These are phyloP conservation scores for Talaromyces stipitatus DNA, from an alignment of 495 filamentous ascomycete genomes.

Conservation along the genomic window DNA sequence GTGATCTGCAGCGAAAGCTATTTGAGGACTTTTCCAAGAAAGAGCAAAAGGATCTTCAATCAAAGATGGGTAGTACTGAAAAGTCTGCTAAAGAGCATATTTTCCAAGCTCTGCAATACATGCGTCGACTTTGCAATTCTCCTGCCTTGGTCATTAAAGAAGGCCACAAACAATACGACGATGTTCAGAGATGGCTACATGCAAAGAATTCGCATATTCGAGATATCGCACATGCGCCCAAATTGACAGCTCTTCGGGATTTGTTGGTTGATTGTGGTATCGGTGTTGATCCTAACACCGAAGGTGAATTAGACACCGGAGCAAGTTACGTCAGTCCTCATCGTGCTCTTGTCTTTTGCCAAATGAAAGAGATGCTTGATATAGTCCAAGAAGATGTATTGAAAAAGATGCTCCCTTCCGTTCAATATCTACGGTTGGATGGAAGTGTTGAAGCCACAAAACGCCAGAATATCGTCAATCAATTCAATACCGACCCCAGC, in stretches of 20 bases:
- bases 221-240: conserved; percentile 84
- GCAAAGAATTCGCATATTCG: conserved; percentile 65
- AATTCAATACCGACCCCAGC: conserved; percentile 94
- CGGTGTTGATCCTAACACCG: conserved; percentile 52
- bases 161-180: conserved; percentile 81
- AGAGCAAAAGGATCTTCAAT: conserved; percentile 72
- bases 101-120: conserved; percentile 98
- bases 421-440: conserved; percentile 85
- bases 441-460: conserved; percentile 82
- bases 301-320: conserved; percentile 54
- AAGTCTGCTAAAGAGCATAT: conserved; percentile 96
- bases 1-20: conserved; percentile 86
- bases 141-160: conserved; percentile 93
- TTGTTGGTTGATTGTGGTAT: conserved; percentile 94
- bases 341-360: conserved; percentile 93
- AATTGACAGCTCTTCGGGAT: conserved; percentile 81
- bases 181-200: conserved; percentile 65
- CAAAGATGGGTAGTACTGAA: conserved; percentile 69
- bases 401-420: conserved; percentile 73
- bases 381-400: conserved; percentile 93
- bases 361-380: conserved; percentile 99
- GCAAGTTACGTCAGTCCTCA: conserved; percentile 85
- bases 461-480: conserved; percentile 94
- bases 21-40: conserved; percentile 96
- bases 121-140: conserved; percentile 98